Percentiles rank a stretch among this genome's conserved stretches.
Evolutionary conservation across 495 filamentous ascomycete species (phyloP).

Genomic region (Penicillium simplicissimum): DNA sequence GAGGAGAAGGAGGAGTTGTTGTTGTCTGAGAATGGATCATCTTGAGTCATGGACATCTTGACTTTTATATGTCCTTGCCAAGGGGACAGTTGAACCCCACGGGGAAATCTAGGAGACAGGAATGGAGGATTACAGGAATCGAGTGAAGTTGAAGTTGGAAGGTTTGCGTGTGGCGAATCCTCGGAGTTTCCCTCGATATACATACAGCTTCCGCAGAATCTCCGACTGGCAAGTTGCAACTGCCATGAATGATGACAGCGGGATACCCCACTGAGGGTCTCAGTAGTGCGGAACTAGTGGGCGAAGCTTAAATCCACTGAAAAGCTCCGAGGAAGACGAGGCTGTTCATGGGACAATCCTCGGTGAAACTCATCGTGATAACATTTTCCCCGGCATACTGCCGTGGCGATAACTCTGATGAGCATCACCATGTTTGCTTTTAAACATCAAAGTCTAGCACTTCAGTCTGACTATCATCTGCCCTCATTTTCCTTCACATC

Average conservation of each 20-base stretch:
- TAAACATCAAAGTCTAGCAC: neutral
- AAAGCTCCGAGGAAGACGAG: neutral
- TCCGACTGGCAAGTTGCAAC: no score
- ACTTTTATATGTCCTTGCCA: constrained; percentile 7
- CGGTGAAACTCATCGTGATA: constrained; percentile 9
- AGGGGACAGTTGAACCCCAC: neutral
- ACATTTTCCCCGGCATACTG: constrained; percentile 3
- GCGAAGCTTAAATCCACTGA: neutral
- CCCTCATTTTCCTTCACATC: neutral
- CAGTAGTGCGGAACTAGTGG: neutral
- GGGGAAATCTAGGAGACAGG: constrained; percentile 5
- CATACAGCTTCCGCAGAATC: neutral
- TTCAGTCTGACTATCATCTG: neutral
- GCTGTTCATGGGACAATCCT: neutral
- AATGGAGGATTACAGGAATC: neutral
- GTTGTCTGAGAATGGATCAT: neutral
- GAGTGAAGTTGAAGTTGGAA: neutral
- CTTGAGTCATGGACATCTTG: neutral
- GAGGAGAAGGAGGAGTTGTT: no score
- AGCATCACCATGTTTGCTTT: neutral
- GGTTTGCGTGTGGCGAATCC: constrained; percentile 3
- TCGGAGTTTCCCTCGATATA: neutral
- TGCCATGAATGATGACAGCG: no score
- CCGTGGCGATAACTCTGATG: neutral
- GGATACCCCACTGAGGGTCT: neutral